Evolutionary conservation across 2,329 filamentous ascomycete species (phyloP).

Genomic region (Biscogniauxia marginata): DNA sequence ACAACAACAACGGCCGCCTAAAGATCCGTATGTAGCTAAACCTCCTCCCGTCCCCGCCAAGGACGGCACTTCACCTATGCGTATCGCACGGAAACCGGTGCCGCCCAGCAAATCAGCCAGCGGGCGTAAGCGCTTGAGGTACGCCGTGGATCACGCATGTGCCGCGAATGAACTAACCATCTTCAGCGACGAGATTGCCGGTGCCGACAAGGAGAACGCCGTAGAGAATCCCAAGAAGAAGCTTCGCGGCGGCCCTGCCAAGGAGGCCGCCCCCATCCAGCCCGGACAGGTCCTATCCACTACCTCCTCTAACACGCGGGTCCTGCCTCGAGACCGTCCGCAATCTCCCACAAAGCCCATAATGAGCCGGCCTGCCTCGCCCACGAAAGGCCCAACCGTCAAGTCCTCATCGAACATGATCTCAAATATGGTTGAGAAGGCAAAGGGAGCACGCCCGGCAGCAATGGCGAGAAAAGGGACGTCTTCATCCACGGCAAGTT

Average conservation of each 20-base stretch:
- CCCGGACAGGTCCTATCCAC: conserved; percentile 72
- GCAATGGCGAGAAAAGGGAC: conserved; percentile 47
- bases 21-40: conserved; percentile 27
- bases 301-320: conserved; percentile 76
- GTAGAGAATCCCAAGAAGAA: conserved; percentile 71
- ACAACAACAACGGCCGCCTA: conserved; percentile 29
- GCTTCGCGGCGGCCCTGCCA: conserved; percentile 44
- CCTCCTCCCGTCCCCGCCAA: conserved; percentile 52
- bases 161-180: conserved; percentile 17
- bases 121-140: conserved; percentile 53
- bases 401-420: conserved; percentile 43
- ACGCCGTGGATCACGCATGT: conserved; percentile 28
- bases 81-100: conserved; percentile 35
- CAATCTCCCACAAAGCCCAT: conserved; percentile 56
- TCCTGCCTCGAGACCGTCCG: conserved; percentile 51
- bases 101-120: conserved; percentile 29
- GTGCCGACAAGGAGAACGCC: conserved; percentile 74
- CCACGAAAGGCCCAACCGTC: conserved; percentile 39
- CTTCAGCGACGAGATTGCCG: conserved; percentile 60
- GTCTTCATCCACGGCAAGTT: conserved; percentile 43
- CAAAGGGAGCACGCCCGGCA: conserved; percentile 52
- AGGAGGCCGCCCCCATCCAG: conserved; percentile 39
- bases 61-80: conserved; percentile 40
- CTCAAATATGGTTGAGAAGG: conserved; percentile 59
- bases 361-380: conserved; percentile 38